Conservation (phyloP, 768 basidiomycete genomes). For the Tricholomella constricta region DNA sequence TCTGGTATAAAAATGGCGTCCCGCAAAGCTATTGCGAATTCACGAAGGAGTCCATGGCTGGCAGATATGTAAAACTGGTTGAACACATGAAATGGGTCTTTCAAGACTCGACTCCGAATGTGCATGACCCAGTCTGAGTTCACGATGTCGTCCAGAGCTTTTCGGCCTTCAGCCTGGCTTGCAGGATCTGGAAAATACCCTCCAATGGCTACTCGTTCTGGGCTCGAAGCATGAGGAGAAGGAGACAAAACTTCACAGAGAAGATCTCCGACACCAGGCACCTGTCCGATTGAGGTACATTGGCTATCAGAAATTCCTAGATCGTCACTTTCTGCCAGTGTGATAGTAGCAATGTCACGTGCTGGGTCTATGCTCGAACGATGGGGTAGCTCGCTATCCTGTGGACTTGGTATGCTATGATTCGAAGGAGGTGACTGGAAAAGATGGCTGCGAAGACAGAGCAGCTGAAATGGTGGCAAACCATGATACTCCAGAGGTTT, state of each 20-base stretch:
- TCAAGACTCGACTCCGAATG: constrained; percentile 12
- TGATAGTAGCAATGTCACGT: too few species aligned
- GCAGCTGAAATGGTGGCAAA: not conserved
- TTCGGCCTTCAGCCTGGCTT: not conserved
- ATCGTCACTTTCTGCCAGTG: too few species aligned
- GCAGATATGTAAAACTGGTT: constrained; percentile 23
- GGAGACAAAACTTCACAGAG: not conserved
- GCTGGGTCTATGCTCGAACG: too few species aligned
- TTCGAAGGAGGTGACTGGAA: too few species aligned
- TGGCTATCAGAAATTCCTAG: too few species aligned
- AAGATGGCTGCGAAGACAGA: not conserved
- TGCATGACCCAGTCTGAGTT: not conserved
- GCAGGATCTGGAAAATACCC: not conserved
- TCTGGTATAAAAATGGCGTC: constrained; percentile 28
- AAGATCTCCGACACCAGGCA: not conserved
- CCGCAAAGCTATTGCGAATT: constrained; percentile 23
- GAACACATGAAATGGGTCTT: constrained; percentile 28
- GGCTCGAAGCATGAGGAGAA: too few species aligned
- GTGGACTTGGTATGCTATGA: too few species aligned
- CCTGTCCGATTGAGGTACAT: too few species aligned
- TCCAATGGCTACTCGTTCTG: not conserved
- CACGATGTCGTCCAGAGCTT: not conserved
- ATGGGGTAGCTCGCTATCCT: too few species aligned
- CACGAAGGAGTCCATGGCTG: constrained; percentile 20
- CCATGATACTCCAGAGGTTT: not conserved